These are phyloP conservation scores for Globisporangium apiculatum DNA, from an alignment of 352 stramenopile species.

Conservation along the genomic window DNA sequence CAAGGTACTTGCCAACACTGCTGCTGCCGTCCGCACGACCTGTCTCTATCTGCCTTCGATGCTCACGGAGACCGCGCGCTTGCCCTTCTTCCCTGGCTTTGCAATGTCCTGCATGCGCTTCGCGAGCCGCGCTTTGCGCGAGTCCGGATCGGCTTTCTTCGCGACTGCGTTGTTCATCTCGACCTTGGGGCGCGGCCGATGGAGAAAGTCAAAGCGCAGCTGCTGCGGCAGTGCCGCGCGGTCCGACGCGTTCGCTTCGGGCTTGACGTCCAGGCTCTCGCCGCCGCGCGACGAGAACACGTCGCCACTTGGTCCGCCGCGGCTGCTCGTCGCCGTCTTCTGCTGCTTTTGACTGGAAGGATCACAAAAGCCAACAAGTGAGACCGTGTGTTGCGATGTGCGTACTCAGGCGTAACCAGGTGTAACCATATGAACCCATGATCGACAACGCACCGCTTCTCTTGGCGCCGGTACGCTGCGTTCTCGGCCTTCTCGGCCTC, in stretches of 20 bases:
- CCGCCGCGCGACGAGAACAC: conserved; percentile 34
- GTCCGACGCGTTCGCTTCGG: conserved; percentile 38
- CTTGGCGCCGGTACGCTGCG: conserved; percentile 55
- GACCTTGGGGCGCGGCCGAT: conserved; percentile 77
- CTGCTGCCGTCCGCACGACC: background rate
- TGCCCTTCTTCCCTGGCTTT: conserved; percentile 65
- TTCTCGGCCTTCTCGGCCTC: conserved; percentile 84
- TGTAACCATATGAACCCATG: background rate
- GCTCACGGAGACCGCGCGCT: conserved; percentile 65
- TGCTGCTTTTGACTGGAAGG: conserved; percentile 30
- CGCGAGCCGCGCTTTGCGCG: conserved; percentile 70
- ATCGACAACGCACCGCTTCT: conserved; percentile 23
- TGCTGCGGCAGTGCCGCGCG: conserved; percentile 65
- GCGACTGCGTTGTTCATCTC: conserved; percentile 49
- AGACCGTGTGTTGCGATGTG: too few species aligned
- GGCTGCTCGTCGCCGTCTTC: conserved; percentile 21
- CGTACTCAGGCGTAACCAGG: too few species aligned
- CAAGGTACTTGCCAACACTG: background rate
- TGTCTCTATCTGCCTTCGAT: conserved; percentile 72
- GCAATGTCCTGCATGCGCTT: conserved; percentile 87
- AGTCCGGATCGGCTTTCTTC: conserved; percentile 69
- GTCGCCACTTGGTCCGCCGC: conserved; percentile 31
- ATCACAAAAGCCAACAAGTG: background rate
- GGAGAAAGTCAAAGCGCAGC: conserved; percentile 77
- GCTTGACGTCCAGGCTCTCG: conserved; percentile 26